These are phyloP conservation scores for Aspergillus viridinutans DNA, from an alignment of 2,329 filamentous ascomycete genomes.

Conservation along the genomic window DNA sequence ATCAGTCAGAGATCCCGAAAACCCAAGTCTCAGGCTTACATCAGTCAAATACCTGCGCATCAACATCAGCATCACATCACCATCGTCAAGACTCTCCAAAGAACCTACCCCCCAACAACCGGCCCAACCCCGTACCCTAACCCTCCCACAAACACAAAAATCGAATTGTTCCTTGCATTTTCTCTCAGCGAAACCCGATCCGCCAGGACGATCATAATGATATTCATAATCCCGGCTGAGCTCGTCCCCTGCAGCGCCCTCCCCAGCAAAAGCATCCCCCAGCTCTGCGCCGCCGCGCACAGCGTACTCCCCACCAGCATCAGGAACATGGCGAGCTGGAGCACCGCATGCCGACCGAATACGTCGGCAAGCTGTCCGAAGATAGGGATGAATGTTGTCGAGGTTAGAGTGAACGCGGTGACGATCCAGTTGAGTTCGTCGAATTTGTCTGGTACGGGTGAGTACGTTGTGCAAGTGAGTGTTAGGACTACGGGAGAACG, in stretches of 20 bases:
- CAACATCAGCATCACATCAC: not conserved
- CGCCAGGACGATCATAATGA: constrained; percentile 60
- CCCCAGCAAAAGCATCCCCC: constrained; percentile 59
- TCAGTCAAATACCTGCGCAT: constrained; percentile 1
- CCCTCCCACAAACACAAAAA: constrained; percentile 59
- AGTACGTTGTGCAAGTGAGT: not conserved
- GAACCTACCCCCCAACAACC: constrained; percentile 51
- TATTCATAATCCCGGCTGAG: constrained; percentile 58
- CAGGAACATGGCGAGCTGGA: constrained; percentile 55
- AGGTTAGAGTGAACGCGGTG: constrained; percentile 63
- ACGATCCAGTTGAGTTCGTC: constrained; percentile 66
- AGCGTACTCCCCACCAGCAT: constrained; percentile 60
- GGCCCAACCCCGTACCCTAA: constrained; percentile 59
- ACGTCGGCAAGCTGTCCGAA: constrained; percentile 63
- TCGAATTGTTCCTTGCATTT: constrained; percentile 59
- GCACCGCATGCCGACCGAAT: constrained; percentile 57
- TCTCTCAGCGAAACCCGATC: constrained; percentile 61
- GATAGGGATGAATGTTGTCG: constrained; percentile 62
- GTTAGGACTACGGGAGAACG: no score
- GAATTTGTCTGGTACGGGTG: constrained; percentile 40
- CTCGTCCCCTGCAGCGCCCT: constrained; percentile 61
- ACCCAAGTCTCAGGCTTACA: not conserved
- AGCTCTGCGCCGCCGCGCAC: constrained; percentile 55
- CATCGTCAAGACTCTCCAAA: not conserved
- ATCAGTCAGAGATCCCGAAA: constrained; percentile 37